A percentile compares a stretch with the other conserved stretches of the same genome.
phyloP scores from a whole-genome alignment of 2,329 filamentous ascomycete species.

The Chalara sp. region DNA sequence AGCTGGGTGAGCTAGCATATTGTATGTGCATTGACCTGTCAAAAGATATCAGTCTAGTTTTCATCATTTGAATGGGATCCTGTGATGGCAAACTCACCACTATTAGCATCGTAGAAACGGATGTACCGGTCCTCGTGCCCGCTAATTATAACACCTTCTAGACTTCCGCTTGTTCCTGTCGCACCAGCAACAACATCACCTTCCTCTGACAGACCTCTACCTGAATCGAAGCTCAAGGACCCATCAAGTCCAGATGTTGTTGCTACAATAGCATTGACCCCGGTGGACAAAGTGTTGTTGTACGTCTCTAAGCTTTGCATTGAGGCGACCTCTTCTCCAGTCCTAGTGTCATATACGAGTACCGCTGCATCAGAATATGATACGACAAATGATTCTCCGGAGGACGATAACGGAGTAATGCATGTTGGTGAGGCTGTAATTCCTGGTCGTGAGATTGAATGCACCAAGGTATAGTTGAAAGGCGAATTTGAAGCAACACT shows the following conservation, averaged over 20 bases:
- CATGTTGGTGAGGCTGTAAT: constrained; percentile 75
- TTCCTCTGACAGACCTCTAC: constrained; percentile 56
- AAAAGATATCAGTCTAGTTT: neutral
- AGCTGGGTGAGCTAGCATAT: constrained; percentile 93
- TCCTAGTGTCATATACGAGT: constrained; percentile 85
- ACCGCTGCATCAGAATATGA: constrained; percentile 87
- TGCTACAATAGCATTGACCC: constrained; percentile 86
- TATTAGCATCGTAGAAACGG: constrained; percentile 96
- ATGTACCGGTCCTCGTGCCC: constrained; percentile 96
- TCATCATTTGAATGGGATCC: neutral
- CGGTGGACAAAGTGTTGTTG: constrained; percentile 73
- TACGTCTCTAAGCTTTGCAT: constrained; percentile 96
- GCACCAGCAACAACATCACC: constrained; percentile 76
- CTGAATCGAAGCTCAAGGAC: constrained; percentile 50
- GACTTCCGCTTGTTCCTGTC: constrained; percentile 69
- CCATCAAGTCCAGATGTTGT: constrained; percentile 76
- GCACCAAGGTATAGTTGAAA: constrained; percentile 82
- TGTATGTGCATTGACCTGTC: constrained; percentile 95
- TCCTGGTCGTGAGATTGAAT: constrained; percentile 70
- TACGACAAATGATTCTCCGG: constrained; percentile 85
- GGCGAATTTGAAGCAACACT: constrained; percentile 78
- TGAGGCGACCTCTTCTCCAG: constrained; percentile 76
- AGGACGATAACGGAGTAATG: constrained; percentile 79
- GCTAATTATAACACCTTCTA: constrained; percentile 91
- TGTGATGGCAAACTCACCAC: constrained; percentile 58